Evolutionary conservation across 1,139 yeast genomes (phyloP).

Genomic region (Yamadazyma kanchanaburiensis): DNA sequence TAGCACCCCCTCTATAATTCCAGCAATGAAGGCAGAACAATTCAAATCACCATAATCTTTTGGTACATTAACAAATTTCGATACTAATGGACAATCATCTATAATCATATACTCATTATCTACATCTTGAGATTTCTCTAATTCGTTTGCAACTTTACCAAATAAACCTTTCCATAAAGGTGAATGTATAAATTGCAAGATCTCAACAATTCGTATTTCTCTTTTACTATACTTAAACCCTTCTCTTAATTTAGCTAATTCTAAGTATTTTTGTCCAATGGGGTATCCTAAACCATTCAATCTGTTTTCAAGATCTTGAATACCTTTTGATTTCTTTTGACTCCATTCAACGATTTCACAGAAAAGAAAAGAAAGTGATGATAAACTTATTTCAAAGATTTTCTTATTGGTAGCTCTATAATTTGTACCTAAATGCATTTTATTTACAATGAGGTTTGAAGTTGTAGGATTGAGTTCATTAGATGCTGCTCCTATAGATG

Average conservation of each 20-base stretch:
- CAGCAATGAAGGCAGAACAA: constrained; percentile 86
- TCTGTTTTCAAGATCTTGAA: constrained; percentile 73
- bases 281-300: constrained; percentile 75
- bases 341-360: constrained; percentile 70
- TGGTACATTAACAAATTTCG: constrained; percentile 77
- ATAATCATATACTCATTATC: constrained; percentile 82
- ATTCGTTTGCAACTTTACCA: constrained; percentile 79
- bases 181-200: constrained; percentile 80
- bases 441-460: constrained; percentile 31
- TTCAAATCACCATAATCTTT: constrained; percentile 75
- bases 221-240: constrained; percentile 67
- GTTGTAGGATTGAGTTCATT: constrained; percentile 38
- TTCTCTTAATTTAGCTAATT: constrained; percentile 41
- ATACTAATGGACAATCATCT: constrained; percentile 75
- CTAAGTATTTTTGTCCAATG: constrained; percentile 48
- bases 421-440: constrained; percentile 29
- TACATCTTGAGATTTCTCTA: constrained; percentile 83
- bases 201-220: constrained; percentile 70
- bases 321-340: constrained; percentile 61
- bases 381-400: constrained; percentile 61
- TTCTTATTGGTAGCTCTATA: constrained; percentile 65
- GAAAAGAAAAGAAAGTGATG: constrained; percentile 68
- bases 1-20: constrained; percentile 85
- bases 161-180: constrained; percentile 80
- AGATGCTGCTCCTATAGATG: constrained; percentile 40